Conservation (phyloP, 2,329 filamentous ascomycete species). For the Verticillium longisporum region DNA sequence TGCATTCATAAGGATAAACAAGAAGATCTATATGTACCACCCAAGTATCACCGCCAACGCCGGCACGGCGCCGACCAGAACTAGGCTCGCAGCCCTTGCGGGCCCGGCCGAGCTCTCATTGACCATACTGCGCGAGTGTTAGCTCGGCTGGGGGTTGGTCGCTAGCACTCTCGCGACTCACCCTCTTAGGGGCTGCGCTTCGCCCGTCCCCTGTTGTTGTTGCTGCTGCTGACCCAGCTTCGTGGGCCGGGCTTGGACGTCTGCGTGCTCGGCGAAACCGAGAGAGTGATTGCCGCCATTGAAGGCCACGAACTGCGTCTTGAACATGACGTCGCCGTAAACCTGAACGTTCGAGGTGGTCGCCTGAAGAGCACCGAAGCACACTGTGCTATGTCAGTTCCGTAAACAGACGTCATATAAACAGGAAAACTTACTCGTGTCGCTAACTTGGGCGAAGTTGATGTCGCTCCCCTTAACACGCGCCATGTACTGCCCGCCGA, state of each 20-base stretch:
- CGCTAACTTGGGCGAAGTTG: slow-evolving; percentile 43
- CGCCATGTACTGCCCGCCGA: slow-evolving; percentile 51
- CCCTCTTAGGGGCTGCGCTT: background rate
- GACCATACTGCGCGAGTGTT: background rate
- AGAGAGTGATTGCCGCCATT: slow-evolving; percentile 48
- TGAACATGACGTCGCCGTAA: slow-evolving; percentile 56
- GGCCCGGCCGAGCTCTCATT: background rate
- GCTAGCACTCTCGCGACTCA: background rate
- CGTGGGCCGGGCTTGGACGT: background rate
- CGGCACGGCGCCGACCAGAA: background rate
- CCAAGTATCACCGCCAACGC: background rate
- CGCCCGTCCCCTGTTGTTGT: background rate
- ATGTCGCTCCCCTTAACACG: slow-evolving; percentile 46
- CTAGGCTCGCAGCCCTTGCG: background rate
- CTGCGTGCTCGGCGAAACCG: slow-evolving; percentile 33
- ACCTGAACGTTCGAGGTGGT: slow-evolving; percentile 51
- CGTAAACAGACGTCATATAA: background rate
- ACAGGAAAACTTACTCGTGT: slow-evolving; percentile 38
- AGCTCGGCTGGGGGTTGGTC: background rate
- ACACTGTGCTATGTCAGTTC: slow-evolving; percentile 28
- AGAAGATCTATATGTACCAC: background rate
- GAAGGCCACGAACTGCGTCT: slow-evolving; percentile 53
- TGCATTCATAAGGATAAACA: background rate
- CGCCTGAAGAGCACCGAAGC: slow-evolving; percentile 63
- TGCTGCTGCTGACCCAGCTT: background rate